Conservation (phyloP, 352 stramenopile genomes). For the Globisporangium parvum region DNA sequence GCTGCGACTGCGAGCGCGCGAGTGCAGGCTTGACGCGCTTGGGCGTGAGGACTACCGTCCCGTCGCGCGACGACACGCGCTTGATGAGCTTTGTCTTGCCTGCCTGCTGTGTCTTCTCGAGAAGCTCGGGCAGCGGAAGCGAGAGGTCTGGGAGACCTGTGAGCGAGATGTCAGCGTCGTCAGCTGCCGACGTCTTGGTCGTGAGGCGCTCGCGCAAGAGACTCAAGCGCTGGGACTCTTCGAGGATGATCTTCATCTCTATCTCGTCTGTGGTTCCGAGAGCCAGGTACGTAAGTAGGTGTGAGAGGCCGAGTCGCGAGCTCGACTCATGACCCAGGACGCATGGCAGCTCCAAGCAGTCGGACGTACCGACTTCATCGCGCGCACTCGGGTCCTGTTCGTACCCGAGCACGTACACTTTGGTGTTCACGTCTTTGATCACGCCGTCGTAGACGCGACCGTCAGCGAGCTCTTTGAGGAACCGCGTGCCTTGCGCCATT, state of each 20-base stretch:
- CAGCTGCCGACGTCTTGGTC: neutral
- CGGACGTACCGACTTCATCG: constrained; percentile 59
- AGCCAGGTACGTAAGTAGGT: neutral
- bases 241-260: constrained; percentile 73
- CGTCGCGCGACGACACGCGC: constrained; percentile 31
- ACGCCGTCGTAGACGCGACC: constrained; percentile 62
- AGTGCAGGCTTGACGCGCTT: constrained; percentile 21
- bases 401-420: constrained; percentile 52
- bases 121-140: constrained; percentile 2
- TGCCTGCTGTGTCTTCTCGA: neutral
- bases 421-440: constrained; percentile 37
- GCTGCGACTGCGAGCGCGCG: constrained; percentile 34
- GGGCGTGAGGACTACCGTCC: constrained; percentile 4
- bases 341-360: neutral
- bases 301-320: neutral
- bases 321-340: neutral
- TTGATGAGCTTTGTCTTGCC: constrained; percentile 24
- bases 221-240: constrained; percentile 51
- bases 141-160: constrained; percentile 51
- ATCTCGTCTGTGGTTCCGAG: constrained; percentile 36
- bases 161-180: constrained; percentile 50
- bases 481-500: constrained; percentile 52
- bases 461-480: constrained; percentile 68
- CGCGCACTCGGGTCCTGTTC: constrained; percentile 48
- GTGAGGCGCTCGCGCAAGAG: constrained; percentile 24